Evolutionary conservation across 768 basidiomycete species (phyloP).

Genomic region (Tephrocybe sp.): DNA sequence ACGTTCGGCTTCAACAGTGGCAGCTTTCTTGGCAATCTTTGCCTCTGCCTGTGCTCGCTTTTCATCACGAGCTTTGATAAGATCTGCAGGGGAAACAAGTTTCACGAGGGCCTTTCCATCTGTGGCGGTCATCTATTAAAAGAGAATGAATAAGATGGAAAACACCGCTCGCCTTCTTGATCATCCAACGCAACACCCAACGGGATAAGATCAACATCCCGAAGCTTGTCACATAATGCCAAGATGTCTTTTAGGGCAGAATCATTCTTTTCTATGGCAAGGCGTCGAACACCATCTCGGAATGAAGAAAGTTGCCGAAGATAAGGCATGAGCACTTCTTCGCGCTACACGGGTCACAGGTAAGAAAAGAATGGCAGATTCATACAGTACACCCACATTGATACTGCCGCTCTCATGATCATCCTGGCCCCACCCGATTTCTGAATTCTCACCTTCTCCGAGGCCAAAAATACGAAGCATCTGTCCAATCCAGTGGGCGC

Average conservation of each 20-base stretch:
- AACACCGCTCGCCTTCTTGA: constrained; percentile 70
- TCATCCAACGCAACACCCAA: constrained; percentile 96
- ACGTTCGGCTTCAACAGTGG: constrained; percentile 59
- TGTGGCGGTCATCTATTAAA: constrained; percentile 27
- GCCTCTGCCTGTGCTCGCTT: constrained; percentile 75
- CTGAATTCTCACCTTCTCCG: constrained; percentile 62
- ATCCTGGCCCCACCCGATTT: constrained; percentile 87
- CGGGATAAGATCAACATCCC: constrained; percentile 89
- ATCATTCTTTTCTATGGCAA: constrained; percentile 75
- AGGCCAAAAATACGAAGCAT: constrained; percentile 83
- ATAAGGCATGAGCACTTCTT: constrained; percentile 88
- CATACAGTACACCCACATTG: constrained; percentile 44
- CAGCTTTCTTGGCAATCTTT: constrained; percentile 80
- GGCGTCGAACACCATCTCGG: constrained; percentile 82
- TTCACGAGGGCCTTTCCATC: constrained; percentile 97
- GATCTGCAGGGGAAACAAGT: constrained; percentile 77
- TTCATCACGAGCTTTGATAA: constrained; percentile 86
- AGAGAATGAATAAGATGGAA: not conserved
- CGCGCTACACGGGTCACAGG: constrained; percentile 52
- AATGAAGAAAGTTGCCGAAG: constrained; percentile 83
- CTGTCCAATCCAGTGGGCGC: constrained; percentile 66
- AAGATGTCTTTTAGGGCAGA: constrained; percentile 78
- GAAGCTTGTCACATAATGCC: constrained; percentile 82
- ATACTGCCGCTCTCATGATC: constrained; percentile 41
- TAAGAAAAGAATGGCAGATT: constrained; percentile 5